Conservation (phyloP, 2,329 filamentous ascomycete species). For the Fusarium hainanense region DNA sequence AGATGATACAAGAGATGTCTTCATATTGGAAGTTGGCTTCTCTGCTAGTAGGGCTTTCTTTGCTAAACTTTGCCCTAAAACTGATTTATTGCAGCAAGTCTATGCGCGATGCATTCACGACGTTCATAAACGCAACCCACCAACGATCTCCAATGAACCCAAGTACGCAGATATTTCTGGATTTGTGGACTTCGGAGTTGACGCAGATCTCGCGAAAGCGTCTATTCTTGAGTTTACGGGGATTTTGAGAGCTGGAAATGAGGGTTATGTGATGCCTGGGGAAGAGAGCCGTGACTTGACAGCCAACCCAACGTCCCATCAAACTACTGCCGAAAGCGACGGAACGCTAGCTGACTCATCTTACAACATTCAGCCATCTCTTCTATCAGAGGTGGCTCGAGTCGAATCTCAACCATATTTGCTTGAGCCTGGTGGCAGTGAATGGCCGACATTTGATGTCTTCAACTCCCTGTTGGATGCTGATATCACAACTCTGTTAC, state of each 20-base stretch:
- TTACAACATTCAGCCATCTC: too few relatives aligned
- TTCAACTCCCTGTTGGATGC: constrained; percentile 16
- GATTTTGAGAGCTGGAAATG: not conserved
- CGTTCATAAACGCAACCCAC: not conserved
- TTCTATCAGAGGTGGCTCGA: too few relatives aligned
- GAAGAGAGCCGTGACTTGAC: not conserved
- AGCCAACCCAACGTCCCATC: accelerated
- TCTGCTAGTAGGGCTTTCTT: too few relatives aligned
- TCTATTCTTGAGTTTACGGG: not conserved
- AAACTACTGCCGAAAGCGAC: too few relatives aligned
- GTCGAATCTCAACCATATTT: accelerated
- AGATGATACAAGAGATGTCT: not conserved
- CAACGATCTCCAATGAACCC: accelerated
- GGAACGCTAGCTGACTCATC: too few relatives aligned
- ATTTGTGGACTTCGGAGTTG: accelerated
- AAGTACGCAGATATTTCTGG: not conserved
- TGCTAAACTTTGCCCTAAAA: too few relatives aligned
- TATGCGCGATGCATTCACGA: not conserved
- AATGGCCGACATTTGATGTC: constrained; percentile 2
- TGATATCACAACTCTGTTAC: constrained; percentile 15
- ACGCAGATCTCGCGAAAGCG: not conserved
- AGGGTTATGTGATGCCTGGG: not conserved
- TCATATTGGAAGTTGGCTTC: not conserved
- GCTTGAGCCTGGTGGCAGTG: accelerated
- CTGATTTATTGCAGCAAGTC: not conserved